Base-by-base conservation (phyloP, 306 rosid genomes). In the Rubus idaeus region DNA sequence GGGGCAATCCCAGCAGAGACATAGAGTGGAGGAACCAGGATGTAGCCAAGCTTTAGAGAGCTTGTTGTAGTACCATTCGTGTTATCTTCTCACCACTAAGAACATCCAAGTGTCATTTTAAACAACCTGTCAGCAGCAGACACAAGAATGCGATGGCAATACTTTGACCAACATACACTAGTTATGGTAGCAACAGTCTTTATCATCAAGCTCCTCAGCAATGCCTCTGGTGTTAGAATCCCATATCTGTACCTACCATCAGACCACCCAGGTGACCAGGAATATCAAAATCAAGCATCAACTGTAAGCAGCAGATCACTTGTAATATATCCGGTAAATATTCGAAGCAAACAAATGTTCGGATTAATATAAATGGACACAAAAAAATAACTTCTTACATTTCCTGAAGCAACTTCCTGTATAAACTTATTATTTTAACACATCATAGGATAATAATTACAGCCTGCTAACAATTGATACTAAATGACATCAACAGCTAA, bases 151-250 rank as follows among this genome's bases (percentile, higher is more conserved):
- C 81, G 85, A 77, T 90, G 91, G 1, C 91, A 91, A 64, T 82
- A 84, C 83, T 84, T 87, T n/a, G 91, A 90, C 94, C 91, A 90
- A 70, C 90, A 86, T 26, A 90, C 85, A 75, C 91, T 86, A 42
- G 90, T 86, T 51, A 90, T 81, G 5, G 88, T 88, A 70, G 94
- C 87, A 75, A 83, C 94, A 90, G 46, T 90, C 98, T 70, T 77
- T 74, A 77, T 94, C 97, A 40, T 71, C 84, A 49, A 94, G 97
- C 87, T 83, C 92, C 78, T 94, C 91, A 42, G 97, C 92, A 64
- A 94, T 84, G 41, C 97, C 98, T 87, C 98, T 86, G 66, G 96
- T 90, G 81, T 90, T 92, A 4, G 91, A 94, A 86, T 94, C 98
- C 97, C 98, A 94, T 45, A 94, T 81, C 70, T 71, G 75, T 96